Evolutionary conservation across 257 asterid genomes (phyloP), one percentile per base, ranked within the genome.

Genomic region (Solanum peruvianum): DNA sequence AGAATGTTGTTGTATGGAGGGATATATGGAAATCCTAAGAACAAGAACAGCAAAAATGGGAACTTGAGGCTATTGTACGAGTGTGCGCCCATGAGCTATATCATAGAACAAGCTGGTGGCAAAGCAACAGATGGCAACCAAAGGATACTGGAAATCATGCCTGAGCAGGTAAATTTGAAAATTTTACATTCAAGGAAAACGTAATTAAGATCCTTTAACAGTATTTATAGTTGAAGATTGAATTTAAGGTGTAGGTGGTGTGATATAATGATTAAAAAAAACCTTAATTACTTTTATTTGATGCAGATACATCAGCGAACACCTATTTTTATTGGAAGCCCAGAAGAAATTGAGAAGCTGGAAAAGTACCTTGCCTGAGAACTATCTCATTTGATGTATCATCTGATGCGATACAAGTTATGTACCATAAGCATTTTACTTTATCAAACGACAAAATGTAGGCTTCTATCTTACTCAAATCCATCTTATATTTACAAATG

Each of bases 61-160:
- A 97, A 97, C 88, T 76, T 97, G 88, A 94, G 99, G 93, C 91
- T 97, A 8, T 88, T 97, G 96, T 97, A 97, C 72, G 99, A 97
- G 90, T 94, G 99, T 80, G 98, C 99, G 1, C 98, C 99, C 0
- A 95, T 95, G 98, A 95, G 98, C 88, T 94, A 92, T 83, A 88
- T 95, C 87, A 60, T 95, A 7, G 98, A 94, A 88, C 98, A 93
- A 85, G 98, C 98, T 33, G 98, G 98, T 64, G 98, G 98, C 6
- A 95, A 92, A 90, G 95, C 98, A 9, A 94, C 23, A 76, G 96
- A 94, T 85, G 95, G 98, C 82, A 11, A 4, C 33, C 92, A 42
- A 89, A 90, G 97, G 86, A 94, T 94, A 90, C 94, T 95, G 25
- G 97, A 94, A 42, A 92, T 94, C 89, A 93, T 45, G 88, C 98